Evolutionary conservation across 23 red algal genomes (phyloP).

Genomic region (Gracilaria gracilis): DNA sequence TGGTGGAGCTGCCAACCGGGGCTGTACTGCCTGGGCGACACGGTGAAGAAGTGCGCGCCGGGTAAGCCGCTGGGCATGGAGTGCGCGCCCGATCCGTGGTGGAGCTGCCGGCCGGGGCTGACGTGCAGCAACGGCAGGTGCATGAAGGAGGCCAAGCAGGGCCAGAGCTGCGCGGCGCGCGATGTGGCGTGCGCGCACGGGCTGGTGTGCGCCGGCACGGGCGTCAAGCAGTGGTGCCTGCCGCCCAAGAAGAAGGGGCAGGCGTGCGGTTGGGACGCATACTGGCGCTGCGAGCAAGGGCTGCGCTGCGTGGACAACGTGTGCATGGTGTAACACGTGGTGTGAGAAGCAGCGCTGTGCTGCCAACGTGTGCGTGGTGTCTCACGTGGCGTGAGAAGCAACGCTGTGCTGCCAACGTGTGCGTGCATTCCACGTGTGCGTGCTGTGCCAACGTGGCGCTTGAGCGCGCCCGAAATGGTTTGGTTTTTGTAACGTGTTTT

Average conservation of each 20-base stretch:
- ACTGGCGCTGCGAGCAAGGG: constrained; percentile 5
- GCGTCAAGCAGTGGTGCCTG: constrained; percentile 3
- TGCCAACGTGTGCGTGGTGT: not conserved
- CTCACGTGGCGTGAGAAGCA: too few relatives aligned
- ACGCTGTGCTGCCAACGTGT: too few relatives aligned
- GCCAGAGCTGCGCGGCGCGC: not conserved
- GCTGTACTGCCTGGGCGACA: not conserved
- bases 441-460: not conserved
- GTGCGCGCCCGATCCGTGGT: constrained; percentile 41
- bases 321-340: not conserved
- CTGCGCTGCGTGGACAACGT: constrained; percentile 16
- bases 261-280: constrained; percentile 19
- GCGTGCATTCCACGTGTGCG: not conserved
- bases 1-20: constrained; percentile 19
- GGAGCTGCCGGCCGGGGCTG: constrained; percentile 23
- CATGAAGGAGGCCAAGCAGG: not conserved
- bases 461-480: not conserved
- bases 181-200: constrained; percentile 7
- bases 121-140: constrained; percentile 4
- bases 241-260: not conserved
- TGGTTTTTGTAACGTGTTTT: not conserved
- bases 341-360: not conserved
- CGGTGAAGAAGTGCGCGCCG: constrained; percentile 39
- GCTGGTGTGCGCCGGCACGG: constrained; percentile 17
- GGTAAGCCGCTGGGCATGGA: constrained; percentile 11